Conservation (phyloP, 208 protist genomes). For the Trichomonas tenax region DNA sequence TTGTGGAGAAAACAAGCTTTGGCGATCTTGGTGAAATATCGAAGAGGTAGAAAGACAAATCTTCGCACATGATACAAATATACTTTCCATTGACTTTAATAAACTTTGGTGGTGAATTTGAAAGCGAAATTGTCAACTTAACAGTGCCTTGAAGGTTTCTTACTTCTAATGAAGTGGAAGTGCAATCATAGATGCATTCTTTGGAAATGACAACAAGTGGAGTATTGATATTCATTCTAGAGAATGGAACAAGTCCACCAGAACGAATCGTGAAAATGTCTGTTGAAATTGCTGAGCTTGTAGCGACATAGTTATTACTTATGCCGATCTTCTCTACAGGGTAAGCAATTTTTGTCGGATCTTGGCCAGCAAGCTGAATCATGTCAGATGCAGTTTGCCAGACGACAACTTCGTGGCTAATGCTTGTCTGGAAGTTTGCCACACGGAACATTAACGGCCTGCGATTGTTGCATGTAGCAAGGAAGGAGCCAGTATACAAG, state of each 20-base stretch:
- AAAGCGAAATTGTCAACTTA: background rate
- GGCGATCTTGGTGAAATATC: background rate
- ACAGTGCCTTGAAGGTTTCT: constrained; percentile 1
- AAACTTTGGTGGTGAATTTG: background rate
- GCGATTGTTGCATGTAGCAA: background rate
- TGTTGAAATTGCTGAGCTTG: background rate
- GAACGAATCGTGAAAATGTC: background rate
- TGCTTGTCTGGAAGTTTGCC: background rate
- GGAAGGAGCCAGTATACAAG: background rate
- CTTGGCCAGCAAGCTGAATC: background rate
- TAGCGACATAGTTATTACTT: background rate
- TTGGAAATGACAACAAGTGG: background rate
- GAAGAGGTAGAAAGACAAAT: background rate
- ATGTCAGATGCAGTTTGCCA: background rate
- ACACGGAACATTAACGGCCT: background rate
- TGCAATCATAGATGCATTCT: background rate
- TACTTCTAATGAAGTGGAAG: background rate
- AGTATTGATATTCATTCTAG: background rate
- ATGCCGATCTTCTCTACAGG: background rate
- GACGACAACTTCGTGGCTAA: background rate
- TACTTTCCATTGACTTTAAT: background rate
- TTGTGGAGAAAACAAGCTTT: background rate
- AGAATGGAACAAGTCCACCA: background rate
- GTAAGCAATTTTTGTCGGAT: background rate
- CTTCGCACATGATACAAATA: background rate